These are phyloP conservation scores for Nepenthes alata DNA, from an alignment of 179 eudicot genomes.

Conservation along the genomic window DNA sequence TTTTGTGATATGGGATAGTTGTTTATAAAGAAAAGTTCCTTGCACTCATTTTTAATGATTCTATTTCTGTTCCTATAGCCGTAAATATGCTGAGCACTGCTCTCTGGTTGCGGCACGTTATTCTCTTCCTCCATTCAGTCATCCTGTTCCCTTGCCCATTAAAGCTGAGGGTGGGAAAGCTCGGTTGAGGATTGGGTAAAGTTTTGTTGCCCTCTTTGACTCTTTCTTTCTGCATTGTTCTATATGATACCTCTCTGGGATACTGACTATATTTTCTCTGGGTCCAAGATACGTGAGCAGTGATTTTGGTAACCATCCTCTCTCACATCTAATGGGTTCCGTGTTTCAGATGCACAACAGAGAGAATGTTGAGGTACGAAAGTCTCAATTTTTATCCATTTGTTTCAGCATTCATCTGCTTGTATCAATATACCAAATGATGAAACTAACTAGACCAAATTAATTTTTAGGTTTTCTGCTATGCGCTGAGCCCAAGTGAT, in stretches of 20 bases:
- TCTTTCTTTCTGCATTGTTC: not conserved
- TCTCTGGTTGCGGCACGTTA: constrained; percentile 71
- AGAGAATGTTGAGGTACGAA: constrained; percentile 69
- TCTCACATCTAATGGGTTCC: constrained; percentile 97
- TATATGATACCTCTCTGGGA: not conserved
- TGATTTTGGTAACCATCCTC: constrained; percentile 96
- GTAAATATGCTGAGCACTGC: constrained; percentile 91
- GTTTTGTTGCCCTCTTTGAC: constrained; percentile 8
- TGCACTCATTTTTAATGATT: not conserved
- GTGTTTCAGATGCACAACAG: constrained; percentile 94
- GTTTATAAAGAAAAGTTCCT: not conserved
- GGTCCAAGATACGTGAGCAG: constrained; percentile 89
- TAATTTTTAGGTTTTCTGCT: constrained; percentile 68
- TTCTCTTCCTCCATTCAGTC: constrained; percentile 68
- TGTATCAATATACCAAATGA: constrained; percentile 2
- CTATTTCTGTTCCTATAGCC: constrained; percentile 32
- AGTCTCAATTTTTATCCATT: not conserved
- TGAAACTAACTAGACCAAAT: not conserved
- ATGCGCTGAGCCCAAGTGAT: constrained; percentile 89
- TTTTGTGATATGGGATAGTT: constrained; percentile 1
- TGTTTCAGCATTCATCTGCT: not conserved
- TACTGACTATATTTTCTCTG: constrained; percentile 1
- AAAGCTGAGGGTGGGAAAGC: constrained; percentile 54
- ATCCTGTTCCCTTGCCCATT: constrained; percentile 59
- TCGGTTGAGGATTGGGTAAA: constrained; percentile 80